A percentile compares a stretch with the other conserved stretches of the same genome.
Conservation (phyloP, 2,329 filamentous ascomycete species). For the Thelonectria discophora region DNA sequence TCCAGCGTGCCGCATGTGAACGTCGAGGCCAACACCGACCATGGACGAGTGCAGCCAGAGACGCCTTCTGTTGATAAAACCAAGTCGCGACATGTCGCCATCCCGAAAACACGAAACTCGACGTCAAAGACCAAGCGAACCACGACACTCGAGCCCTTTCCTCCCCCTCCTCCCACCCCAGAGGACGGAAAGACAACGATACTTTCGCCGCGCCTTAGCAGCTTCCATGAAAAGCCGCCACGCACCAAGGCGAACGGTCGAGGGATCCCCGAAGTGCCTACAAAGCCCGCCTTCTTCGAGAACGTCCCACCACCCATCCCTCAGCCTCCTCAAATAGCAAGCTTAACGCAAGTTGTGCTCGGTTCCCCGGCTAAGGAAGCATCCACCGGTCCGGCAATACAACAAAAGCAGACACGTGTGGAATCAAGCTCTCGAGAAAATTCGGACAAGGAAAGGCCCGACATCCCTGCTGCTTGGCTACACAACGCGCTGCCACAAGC, state of each 20-base stretch:
- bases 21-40: not conserved
- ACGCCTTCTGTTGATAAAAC: conserved; percentile 7
- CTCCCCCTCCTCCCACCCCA: conserved; percentile 30
- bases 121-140: conserved; percentile 44
- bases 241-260: conserved; percentile 44
- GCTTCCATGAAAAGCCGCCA: conserved; percentile 48
- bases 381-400: conserved; percentile 30
- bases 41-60: conserved; percentile 10
- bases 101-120: conserved; percentile 25
- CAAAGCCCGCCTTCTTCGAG: conserved; percentile 51
- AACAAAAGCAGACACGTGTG: conserved; percentile 36
- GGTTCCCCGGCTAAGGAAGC: conserved; percentile 26
- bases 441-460: not conserved
- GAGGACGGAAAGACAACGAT: conserved; percentile 46
- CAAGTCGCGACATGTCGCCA: conserved; percentile 22
- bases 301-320: conserved; percentile 45
- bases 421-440: not conserved
- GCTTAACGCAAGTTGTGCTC: not conserved
- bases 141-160: conserved; percentile 45
- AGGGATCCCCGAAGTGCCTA: conserved; percentile 48
- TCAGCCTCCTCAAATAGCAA: conserved; percentile 19
- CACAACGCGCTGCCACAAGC: conserved; percentile 62
- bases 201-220: conserved; percentile 44
- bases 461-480: conserved; percentile 21
- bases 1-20: conserved; percentile 5